phyloP scores from a whole-genome alignment of 306 rosid genomes.

The Leucaena leucocephala region DNA sequence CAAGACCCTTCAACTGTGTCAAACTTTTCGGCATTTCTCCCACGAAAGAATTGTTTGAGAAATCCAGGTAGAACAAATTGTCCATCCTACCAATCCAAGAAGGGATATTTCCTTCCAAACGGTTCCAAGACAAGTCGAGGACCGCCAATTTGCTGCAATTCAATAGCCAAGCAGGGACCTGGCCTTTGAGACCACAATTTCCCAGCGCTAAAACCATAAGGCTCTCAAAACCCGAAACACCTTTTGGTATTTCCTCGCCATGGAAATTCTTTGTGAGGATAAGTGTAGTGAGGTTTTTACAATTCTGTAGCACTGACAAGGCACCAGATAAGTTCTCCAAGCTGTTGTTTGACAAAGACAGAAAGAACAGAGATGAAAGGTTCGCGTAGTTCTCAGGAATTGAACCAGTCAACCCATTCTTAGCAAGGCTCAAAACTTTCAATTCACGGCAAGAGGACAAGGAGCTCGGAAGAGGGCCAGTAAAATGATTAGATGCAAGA shows the following conservation, averaged over 20 bases:
- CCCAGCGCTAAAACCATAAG: slow-evolving; percentile 52
- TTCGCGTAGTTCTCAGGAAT: slow-evolving; percentile 55
- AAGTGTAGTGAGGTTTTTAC: slow-evolving; percentile 55
- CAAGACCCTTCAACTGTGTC: slow-evolving; percentile 41
- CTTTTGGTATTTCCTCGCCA: slow-evolving; percentile 48
- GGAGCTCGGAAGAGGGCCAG: slow-evolving; percentile 45
- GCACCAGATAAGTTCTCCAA: slow-evolving; percentile 44
- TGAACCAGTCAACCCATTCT: slow-evolving; percentile 43
- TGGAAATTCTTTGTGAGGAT: slow-evolving; percentile 54
- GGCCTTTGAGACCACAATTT: slow-evolving; percentile 52
- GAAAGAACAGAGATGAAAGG: slow-evolving; percentile 42
- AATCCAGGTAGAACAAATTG: slow-evolving; percentile 57
- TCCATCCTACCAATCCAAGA: slow-evolving; percentile 47
- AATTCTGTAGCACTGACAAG: slow-evolving; percentile 44
- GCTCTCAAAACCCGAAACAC: slow-evolving; percentile 38
- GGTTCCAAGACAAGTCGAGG: slow-evolving; percentile 62
- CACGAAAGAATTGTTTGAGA: slow-evolving; percentile 59
- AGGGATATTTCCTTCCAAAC: slow-evolving; percentile 49
- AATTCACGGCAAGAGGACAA: slow-evolving; percentile 50
- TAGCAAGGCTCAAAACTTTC: slow-evolving; percentile 51
- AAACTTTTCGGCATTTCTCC: slow-evolving; percentile 50
- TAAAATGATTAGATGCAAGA: slow-evolving; percentile 52
- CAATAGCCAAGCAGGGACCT: slow-evolving; percentile 54
- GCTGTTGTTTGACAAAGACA: slow-evolving; percentile 54
- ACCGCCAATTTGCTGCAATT: slow-evolving; percentile 44